Percentiles rank a stretch among this genome's conserved stretches.
Conservation (phyloP, 768 basidiomycete species). For the Leccinum variicolor region DNA sequence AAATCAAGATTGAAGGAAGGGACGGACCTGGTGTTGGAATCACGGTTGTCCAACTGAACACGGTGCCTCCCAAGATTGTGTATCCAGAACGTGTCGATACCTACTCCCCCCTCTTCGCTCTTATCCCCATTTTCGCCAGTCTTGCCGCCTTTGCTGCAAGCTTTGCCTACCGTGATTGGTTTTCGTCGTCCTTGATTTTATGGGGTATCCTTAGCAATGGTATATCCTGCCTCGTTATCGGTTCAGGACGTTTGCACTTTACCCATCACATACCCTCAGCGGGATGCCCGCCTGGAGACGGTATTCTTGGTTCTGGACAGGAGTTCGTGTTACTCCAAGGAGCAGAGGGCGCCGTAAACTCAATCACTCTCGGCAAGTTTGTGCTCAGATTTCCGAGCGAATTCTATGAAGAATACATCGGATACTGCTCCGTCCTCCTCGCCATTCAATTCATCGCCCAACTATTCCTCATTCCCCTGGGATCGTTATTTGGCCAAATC, state of each 20-base stretch:
- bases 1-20: background rate
- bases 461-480: slow-evolving; percentile 28
- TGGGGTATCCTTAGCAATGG: slow-evolving; percentile 29
- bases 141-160: slow-evolving; percentile 15
- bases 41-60: background rate
- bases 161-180: slow-evolving; percentile 24
- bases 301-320: slow-evolving; percentile 13
- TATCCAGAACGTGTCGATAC: background rate
- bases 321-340: slow-evolving; percentile 7
- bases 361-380: slow-evolving; percentile 23
- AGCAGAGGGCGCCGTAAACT: slow-evolving; percentile 19
- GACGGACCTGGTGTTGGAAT: background rate
- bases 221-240: slow-evolving; percentile 22
- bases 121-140: slow-evolving; percentile 19
- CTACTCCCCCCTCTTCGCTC: slow-evolving; percentile 5
- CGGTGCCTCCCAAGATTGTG: background rate
- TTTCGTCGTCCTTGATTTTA: slow-evolving; percentile 24
- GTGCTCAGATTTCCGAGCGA: slow-evolving; percentile 1
- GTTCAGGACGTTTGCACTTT: slow-evolving; percentile 17
- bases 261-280: slow-evolving; percentile 13
- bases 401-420: slow-evolving; percentile 1
- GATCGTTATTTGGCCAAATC: slow-evolving; percentile 28
- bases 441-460: slow-evolving; percentile 25
- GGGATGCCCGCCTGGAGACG: slow-evolving; percentile 23
- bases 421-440: slow-evolving; percentile 19